Conservation (phyloP, 2,329 filamentous ascomycete species). For the Neofusicoccum sp. region DNA sequence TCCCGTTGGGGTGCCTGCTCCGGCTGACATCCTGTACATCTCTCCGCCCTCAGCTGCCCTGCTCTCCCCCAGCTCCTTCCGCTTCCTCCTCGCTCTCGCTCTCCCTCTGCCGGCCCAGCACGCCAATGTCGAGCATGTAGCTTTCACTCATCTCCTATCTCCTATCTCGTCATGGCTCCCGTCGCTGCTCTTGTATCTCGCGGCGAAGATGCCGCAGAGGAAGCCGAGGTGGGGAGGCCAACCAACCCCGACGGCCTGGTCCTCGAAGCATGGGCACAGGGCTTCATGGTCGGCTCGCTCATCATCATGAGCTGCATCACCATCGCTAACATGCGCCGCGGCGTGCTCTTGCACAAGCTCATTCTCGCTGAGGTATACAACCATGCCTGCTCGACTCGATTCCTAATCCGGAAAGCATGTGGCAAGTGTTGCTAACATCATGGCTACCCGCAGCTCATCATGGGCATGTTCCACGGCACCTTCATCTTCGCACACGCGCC, state of each 20-base stretch:
- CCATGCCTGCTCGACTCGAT: not conserved
- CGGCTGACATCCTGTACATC: not conserved
- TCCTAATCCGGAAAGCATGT: not conserved
- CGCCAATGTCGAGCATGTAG: slow-evolving; percentile 7
- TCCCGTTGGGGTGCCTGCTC: slow-evolving; percentile 9
- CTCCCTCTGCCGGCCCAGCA: not conserved
- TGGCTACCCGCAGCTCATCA: slow-evolving; percentile 44
- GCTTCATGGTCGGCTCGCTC: slow-evolving; percentile 42
- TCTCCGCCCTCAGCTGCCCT: not conserved
- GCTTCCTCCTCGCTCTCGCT: not conserved
- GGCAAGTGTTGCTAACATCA: not conserved
- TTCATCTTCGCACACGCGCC: slow-evolving; percentile 59
- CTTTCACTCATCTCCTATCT: not conserved
- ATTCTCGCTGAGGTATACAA: slow-evolving; percentile 48
- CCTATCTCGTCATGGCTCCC: not conserved
- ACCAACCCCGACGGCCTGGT: slow-evolving; percentile 33
- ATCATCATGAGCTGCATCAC: slow-evolving; percentile 50
- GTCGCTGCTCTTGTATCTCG: not conserved
- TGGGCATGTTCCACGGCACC: slow-evolving; percentile 57
- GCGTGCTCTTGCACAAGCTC: slow-evolving; percentile 50
- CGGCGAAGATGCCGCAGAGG: no score
- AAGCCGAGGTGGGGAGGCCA: slow-evolving; percentile 28
- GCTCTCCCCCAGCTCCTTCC: slow-evolving; percentile 1
- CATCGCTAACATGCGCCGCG: slow-evolving; percentile 49
- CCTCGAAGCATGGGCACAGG: slow-evolving; percentile 42